Base-by-base conservation (phyloP, 139 green algal genomes). In the Chlorella sp. region DNA sequence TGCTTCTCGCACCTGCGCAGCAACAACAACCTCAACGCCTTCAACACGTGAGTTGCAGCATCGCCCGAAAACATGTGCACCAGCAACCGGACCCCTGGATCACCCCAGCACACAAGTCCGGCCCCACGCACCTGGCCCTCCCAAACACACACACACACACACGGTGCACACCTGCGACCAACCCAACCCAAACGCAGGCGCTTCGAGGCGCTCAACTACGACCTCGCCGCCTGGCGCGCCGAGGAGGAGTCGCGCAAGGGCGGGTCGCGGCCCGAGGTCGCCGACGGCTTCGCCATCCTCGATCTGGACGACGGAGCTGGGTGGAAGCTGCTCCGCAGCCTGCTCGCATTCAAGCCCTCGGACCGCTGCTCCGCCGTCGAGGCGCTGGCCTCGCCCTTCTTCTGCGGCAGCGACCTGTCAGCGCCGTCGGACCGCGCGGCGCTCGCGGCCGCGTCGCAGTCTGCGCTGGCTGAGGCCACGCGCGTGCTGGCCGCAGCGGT, bases 261-360 rank as follows among this genome's bases (percentile, higher is more conserved):
- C 30, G 30, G 61, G 27, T 70, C 75, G 67, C 35, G 66, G 32
- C 67, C 71, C 4, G 82, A 90, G 1, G 80, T 85, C 33, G 65
- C 66, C 35, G 90, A 94, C 63, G 92, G 89, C 23, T 94, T 96
- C 74, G 83, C 81, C 3, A 60, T 92, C 29, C 75, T 97, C 72
- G 91, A 93, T 36, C 71, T 83, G 67, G 76, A 93, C 36, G 83
- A 68, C 27, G 87, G 88, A 6, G 77, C 79, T 0, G 81, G 77
- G 50, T 97, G 92, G 92, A 77, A 93, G 50, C 77, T 96, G 67
- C 42, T 85, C 22, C 80, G 68, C 67, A 59, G 64, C 55, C 74
- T 91, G 35, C 29, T 86, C 67, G 61, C 74, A 23, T 86, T 80
- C 71, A 83, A 76, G 34, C 81, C 77, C 24, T 30, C 22, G 3